phyloP scores from a whole-genome alignment of 2,329 filamentous ascomycete genomes.

The Penicillium sp. region DNA sequence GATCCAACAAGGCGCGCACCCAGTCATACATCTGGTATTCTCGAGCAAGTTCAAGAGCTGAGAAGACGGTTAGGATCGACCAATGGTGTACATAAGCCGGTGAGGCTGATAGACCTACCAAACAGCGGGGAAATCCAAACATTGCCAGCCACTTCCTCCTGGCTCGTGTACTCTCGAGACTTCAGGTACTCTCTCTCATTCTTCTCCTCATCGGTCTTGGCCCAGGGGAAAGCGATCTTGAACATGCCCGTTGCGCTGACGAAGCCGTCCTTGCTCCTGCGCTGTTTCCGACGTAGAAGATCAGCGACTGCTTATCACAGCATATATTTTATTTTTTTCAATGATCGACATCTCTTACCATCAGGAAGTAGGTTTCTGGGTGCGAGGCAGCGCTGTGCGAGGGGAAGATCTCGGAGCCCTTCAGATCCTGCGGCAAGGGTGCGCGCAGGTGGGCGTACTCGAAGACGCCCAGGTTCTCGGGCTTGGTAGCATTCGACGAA shows the following conservation, averaged over 20 bases:
- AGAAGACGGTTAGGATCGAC: background rate
- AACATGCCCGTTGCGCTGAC: slow-evolving; percentile 69
- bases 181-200: slow-evolving; percentile 74
- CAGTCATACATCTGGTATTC: slow-evolving; percentile 84
- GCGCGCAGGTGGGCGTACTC: slow-evolving; percentile 96
- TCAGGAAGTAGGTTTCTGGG: slow-evolving; percentile 93
- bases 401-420: slow-evolving; percentile 86
- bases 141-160: slow-evolving; percentile 92
- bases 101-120: slow-evolving; percentile 46
- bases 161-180: slow-evolving; percentile 73
- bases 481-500: slow-evolving; percentile 68
- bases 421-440: slow-evolving; percentile 85
- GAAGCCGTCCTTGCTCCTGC: slow-evolving; percentile 64
- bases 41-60: slow-evolving; percentile 75
- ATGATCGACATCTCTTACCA: slow-evolving; percentile 54
- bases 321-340: background rate
- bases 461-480: slow-evolving; percentile 74
- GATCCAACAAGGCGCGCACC: slow-evolving; percentile 89
- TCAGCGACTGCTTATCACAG: background rate
- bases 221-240: slow-evolving; percentile 67
- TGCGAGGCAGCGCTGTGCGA: slow-evolving; percentile 59
- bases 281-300: slow-evolving; percentile 35
- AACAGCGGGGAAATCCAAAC: slow-evolving; percentile 86
- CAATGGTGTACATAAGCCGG: background rate
- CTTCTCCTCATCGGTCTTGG: slow-evolving; percentile 58